phyloP scores from a whole-genome alignment of 345 rosid species.

The Rhodamnia argentea region DNA sequence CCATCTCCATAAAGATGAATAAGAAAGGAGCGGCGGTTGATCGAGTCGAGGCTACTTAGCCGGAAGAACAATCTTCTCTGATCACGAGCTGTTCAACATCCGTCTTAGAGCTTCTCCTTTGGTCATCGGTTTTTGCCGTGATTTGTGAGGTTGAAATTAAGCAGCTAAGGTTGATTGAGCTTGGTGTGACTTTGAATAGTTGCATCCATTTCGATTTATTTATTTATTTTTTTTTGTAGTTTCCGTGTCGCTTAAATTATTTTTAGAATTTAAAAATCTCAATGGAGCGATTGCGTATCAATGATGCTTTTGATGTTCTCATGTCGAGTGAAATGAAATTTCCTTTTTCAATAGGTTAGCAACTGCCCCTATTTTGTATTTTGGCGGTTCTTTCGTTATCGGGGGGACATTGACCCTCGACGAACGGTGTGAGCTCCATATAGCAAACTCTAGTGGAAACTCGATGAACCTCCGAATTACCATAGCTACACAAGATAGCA shows the following conservation, averaged over 20 bases:
- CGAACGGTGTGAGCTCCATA: rapidly evolving
- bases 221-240: background rate
- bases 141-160: background rate
- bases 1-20: background rate
- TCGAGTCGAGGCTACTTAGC: background rate
- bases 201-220: background rate
- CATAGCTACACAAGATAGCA: background rate
- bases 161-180: background rate
- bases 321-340: background rate
- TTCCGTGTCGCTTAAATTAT: background rate
- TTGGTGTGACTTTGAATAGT: background rate
- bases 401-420: background rate
- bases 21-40: background rate
- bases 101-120: background rate
- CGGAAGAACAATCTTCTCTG: background rate
- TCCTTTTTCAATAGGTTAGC: no score
- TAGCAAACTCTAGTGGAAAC: background rate
- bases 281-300: no score
- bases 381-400: background rate
- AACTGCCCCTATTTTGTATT: background rate
- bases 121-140: background rate
- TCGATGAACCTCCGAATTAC: background rate
- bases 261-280: background rate
- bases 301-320: background rate
- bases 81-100: background rate